Evolutionary conservation across 2,329 filamentous ascomycete species (phyloP).

Genomic region (Daldinia eschscholtzii): DNA sequence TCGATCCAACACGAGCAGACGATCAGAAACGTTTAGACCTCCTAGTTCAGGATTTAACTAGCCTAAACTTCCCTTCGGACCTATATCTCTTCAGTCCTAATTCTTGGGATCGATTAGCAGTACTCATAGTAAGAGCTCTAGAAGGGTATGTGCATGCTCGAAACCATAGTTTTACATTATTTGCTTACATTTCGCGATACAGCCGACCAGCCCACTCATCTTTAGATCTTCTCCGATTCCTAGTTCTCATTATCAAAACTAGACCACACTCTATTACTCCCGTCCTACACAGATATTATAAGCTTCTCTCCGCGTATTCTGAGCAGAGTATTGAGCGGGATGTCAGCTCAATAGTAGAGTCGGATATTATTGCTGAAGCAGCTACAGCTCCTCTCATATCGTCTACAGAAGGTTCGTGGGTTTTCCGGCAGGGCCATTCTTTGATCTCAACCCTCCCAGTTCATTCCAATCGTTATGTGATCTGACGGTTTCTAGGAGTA

Average conservation of each 20-base stretch:
- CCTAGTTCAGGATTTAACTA: conserved; percentile 60
- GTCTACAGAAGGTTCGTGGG: conserved; percentile 35
- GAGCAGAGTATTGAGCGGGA: conserved; percentile 43
- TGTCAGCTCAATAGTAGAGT: conserved; percentile 31
- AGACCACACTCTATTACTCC: conserved; percentile 50
- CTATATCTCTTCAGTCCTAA: conserved; percentile 37
- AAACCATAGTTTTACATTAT: not conserved
- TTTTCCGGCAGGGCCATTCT: not conserved
- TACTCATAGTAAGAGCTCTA: conserved; percentile 48
- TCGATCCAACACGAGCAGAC: conserved; percentile 58
- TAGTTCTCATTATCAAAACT: conserved; percentile 52
- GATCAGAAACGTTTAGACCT: conserved; percentile 63
- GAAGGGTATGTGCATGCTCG: conserved; percentile 44
- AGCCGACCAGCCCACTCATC: conserved; percentile 46
- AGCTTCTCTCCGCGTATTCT: conserved; percentile 55
- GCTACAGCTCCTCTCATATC: conserved; percentile 46
- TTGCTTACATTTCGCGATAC: conserved; percentile 28
- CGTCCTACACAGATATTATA: conserved; percentile 56
- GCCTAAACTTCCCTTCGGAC: conserved; percentile 29
- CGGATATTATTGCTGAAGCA: conserved; percentile 43
- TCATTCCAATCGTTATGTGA: not conserved
- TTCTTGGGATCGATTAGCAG: conserved; percentile 47
- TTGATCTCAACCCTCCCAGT: not conserved
- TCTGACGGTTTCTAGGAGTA: conserved; percentile 34
- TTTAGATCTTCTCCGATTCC: conserved; percentile 54